Conservation (phyloP, 2,329 filamentous ascomycete species). For the Arachnopeziza araneosa region DNA sequence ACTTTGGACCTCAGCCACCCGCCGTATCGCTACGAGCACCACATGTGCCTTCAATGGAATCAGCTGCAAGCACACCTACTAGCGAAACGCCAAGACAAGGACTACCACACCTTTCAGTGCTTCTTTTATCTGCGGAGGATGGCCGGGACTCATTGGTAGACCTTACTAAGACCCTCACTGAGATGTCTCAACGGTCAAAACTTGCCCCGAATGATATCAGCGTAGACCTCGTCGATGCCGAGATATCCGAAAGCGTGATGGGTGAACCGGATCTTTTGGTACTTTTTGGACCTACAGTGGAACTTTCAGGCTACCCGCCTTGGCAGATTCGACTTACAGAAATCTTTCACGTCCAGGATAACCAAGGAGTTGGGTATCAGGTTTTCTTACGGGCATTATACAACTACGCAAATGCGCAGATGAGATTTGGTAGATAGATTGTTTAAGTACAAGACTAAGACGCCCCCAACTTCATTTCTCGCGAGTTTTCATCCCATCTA, state of each 20-base stretch:
- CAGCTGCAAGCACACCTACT: conserved; percentile 40
- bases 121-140: conserved; percentile 82
- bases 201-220: conserved; percentile 77
- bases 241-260: conserved; percentile 75
- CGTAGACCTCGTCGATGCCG: conserved; percentile 79
- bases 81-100: conserved; percentile 34
- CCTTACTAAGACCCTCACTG: conserved; percentile 84
- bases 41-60: conserved; percentile 55
- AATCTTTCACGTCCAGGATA: conserved; percentile 76
- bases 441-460: neutral
- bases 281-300: conserved; percentile 77
- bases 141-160: conserved; percentile 92
- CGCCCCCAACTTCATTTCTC: conserved; percentile 37
- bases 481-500: conserved; percentile 54
- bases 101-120: conserved; percentile 48
- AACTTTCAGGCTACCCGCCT: conserved; percentile 86
- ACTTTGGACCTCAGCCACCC: conserved; percentile 75
- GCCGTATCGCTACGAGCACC: conserved; percentile 67
- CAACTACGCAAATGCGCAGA: conserved; percentile 81
- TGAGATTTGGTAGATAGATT: conserved; percentile 54
- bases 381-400: conserved; percentile 82
- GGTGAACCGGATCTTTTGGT: conserved; percentile 85
- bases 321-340: conserved; percentile 95
- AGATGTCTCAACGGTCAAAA: conserved; percentile 91
- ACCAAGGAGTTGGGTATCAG: conserved; percentile 84